Evolutionary conservation across 805 yeast genomes (phyloP).

Genomic region (Cephaloascus albidus): DNA sequence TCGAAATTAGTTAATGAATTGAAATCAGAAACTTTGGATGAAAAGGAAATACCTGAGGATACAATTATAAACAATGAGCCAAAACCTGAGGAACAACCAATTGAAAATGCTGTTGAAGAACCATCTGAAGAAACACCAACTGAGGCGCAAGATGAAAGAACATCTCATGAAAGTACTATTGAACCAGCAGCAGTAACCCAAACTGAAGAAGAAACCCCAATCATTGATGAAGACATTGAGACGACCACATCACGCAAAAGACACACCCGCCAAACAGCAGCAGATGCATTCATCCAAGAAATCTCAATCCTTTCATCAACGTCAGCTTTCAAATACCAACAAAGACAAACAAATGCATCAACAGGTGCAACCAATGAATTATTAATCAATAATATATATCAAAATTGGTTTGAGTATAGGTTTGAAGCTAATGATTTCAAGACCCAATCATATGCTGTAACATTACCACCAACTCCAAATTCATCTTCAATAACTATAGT

Average conservation of each 20-base stretch:
- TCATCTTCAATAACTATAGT: slow-evolving; percentile 36
- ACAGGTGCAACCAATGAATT: too few species aligned
- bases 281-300: slow-evolving; percentile 26
- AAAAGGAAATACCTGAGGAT: too few species aligned
- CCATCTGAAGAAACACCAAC: slow-evolving; percentile 15
- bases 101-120: slow-evolving; percentile 17
- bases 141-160: slow-evolving; percentile 9
- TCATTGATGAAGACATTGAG: neutral
- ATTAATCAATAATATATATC: neutral
- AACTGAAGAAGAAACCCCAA: neutral
- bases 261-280: slow-evolving; percentile 1
- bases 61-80: slow-evolving; percentile 14
- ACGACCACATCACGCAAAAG: neutral
- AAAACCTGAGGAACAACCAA: slow-evolving; percentile 4
- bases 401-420: slow-evolving; percentile 7
- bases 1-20: too few species aligned
- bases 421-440: slow-evolving; percentile 24
- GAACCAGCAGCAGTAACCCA: slow-evolving; percentile 2
- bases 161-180: slow-evolving; percentile 8
- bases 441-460: slow-evolving; percentile 29
- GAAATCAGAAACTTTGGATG: too few species aligned
- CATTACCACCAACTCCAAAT: slow-evolving; percentile 30
- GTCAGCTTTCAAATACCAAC: neutral
- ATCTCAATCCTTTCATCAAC: slow-evolving; percentile 22
- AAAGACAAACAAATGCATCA: slow-evolving; percentile 5